Percentiles rank a stretch among this genome's conserved stretches.
These are phyloP conservation scores for Vicia villosa DNA, from an alignment of 306 rosid species.

Conservation along the genomic window DNA sequence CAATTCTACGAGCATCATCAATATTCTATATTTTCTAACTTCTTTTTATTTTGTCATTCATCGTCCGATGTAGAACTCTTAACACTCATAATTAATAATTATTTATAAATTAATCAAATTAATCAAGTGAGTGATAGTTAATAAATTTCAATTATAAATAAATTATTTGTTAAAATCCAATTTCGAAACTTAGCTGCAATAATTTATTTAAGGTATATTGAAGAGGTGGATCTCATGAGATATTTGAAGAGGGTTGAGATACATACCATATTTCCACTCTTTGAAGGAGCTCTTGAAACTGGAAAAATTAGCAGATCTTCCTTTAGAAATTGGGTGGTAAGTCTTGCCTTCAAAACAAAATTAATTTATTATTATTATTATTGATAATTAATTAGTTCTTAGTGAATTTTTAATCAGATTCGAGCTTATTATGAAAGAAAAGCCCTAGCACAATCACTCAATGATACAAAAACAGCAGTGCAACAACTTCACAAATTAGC, in stretches of 20 bases:
- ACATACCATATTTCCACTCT: slow-evolving; percentile 58
- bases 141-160: no score
- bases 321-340: slow-evolving; percentile 61
- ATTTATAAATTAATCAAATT: no score
- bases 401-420: slow-evolving; percentile 38
- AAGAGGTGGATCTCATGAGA: slow-evolving; percentile 59
- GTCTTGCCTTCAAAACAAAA: slow-evolving; percentile 13
- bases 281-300: slow-evolving; percentile 62
- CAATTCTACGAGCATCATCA: background rate
- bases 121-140: no score
- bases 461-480: slow-evolving; percentile 64
- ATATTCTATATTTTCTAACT: background rate
- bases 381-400: background rate
- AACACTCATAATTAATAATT: no score
- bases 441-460: slow-evolving; percentile 54
- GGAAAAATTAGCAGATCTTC: slow-evolving; percentile 54
- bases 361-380: background rate
- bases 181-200: no score
- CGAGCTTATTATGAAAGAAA: slow-evolving; percentile 60
- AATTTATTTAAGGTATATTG: slow-evolving; percentile 48
- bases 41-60: background rate
- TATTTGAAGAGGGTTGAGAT: slow-evolving; percentile 56
- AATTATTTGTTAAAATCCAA: no score
- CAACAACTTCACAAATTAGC: slow-evolving; percentile 63
- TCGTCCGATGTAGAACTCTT: no score